phyloP scores from a whole-genome alignment of 2,329 filamentous ascomycete genomes.

The Talaromyces islandicus region DNA sequence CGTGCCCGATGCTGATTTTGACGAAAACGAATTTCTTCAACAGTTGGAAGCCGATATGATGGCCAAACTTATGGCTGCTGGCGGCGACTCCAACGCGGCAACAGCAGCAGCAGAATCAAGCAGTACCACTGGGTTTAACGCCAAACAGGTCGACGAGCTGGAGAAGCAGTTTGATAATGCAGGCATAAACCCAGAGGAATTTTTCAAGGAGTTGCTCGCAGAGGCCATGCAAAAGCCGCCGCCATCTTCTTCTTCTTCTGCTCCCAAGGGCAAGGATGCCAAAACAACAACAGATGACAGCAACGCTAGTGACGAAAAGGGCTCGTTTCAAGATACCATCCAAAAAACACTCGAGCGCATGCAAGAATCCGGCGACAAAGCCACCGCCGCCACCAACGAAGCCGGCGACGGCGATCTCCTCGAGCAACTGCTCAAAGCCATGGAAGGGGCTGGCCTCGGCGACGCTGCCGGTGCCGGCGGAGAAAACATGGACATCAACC shows the following conservation, averaged over 20 bases:
- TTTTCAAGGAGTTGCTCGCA: constrained; percentile 29
- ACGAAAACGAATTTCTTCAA: constrained; percentile 59
- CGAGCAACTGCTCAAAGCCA: constrained; percentile 82
- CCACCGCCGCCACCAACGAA: constrained; percentile 59
- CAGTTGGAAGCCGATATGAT: constrained; percentile 82
- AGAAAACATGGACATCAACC: constrained; percentile 79
- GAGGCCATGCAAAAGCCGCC: constrained; percentile 17
- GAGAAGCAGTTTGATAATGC: constrained; percentile 31
- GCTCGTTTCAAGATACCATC: constrained; percentile 84
- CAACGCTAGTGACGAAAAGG: constrained; percentile 39
- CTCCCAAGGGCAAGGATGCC: constrained; percentile 3
- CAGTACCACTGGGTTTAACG: neutral
- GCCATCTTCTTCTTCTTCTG: too few species aligned
- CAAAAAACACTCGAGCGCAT: constrained; percentile 92
- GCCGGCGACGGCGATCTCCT: constrained; percentile 73
- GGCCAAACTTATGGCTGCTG: constrained; percentile 61
- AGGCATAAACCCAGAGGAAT: constrained; percentile 27
- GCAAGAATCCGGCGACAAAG: constrained; percentile 80
- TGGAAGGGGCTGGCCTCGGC: constrained; percentile 56
- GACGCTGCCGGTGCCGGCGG: constrained; percentile 44
- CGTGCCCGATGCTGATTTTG: constrained; percentile 15
- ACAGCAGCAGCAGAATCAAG: neutral
- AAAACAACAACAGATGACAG: constrained; percentile 18
- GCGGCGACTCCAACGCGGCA: constrained; percentile 49
- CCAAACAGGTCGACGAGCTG: constrained; percentile 23